A percentile compares a stretch with the other conserved stretches of the same genome.
phyloP scores from a whole-genome alignment of 2,329 filamentous ascomycete genomes.

The Clonostachys byssicola region DNA sequence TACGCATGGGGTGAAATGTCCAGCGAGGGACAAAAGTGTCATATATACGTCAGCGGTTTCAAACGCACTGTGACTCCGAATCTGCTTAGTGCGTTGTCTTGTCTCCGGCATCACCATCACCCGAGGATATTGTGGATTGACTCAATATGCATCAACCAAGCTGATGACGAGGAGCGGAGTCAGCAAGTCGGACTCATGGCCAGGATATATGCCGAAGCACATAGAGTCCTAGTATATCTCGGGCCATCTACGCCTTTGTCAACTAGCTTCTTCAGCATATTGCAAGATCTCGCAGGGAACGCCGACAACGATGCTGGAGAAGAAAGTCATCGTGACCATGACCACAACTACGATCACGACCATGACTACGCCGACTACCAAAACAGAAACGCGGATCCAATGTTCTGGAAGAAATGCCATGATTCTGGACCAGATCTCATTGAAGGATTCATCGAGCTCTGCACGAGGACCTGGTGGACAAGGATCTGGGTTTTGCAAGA shows the following conservation, averaged over 20 bases:
- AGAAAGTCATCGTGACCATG: constrained; percentile 3
- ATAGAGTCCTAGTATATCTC: constrained; percentile 4
- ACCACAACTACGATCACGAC: constrained; percentile 7
- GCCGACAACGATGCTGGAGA: constrained; percentile 11
- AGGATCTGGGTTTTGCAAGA: constrained; percentile 22
- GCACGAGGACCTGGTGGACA: constrained; percentile 14
- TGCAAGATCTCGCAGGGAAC: constrained; percentile 9
- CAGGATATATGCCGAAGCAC: constrained; percentile 9
- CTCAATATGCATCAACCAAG: constrained; percentile 4
- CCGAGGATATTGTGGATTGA: constrained; percentile 2
- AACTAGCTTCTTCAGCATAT: background rate
- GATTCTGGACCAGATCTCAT: constrained; percentile 6
- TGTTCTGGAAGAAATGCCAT: background rate
- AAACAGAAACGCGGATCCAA: background rate
- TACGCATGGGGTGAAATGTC: background rate
- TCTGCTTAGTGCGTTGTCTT: background rate
- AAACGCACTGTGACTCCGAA: background rate
- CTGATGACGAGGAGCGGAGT: constrained; percentile 1
- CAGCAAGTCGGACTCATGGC: constrained; percentile 4
- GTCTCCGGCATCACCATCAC: background rate
- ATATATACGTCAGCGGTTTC: background rate
- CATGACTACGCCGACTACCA: constrained; percentile 8
- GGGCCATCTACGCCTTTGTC: background rate
- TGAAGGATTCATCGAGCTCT: constrained; percentile 6
- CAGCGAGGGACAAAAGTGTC: background rate